Conservation (phyloP, 176 grass and related monocot genomes). For the Oryza brachyantha region DNA sequence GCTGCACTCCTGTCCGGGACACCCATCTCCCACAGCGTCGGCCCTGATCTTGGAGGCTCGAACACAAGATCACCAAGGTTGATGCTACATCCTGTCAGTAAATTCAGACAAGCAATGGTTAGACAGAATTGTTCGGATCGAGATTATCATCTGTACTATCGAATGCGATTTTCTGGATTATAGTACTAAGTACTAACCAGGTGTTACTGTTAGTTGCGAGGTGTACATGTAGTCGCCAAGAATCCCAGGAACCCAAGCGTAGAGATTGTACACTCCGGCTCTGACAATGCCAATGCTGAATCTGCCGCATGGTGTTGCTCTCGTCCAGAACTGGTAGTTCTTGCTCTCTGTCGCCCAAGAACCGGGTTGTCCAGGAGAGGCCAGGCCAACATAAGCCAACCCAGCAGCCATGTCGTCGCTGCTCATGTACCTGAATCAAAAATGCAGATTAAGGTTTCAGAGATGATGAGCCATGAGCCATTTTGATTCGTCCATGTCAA, state of each 20-base stretch:
- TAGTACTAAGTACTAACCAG: conserved; percentile 15
- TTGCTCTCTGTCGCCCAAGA: conserved; percentile 62
- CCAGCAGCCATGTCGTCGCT: neutral
- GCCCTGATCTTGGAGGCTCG: conserved; percentile 58
- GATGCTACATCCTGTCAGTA: neutral
- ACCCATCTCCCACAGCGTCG: conserved; percentile 81
- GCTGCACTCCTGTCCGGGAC: conserved; percentile 63
- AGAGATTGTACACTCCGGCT: conserved; percentile 51
- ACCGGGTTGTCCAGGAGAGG: conserved; percentile 48
- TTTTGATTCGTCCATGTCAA: too few species aligned
- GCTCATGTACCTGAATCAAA: conserved; percentile 12
- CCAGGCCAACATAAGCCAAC: conserved; percentile 48
- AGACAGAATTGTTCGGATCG: neutral
- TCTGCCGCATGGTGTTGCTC: conserved; percentile 5
- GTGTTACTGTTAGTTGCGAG: conserved; percentile 32
- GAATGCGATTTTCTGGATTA: too few species aligned
- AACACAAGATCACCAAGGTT: conserved; percentile 53
- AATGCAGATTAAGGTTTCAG: neutral
- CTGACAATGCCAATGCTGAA: conserved; percentile 53
- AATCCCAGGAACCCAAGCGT: conserved; percentile 73
- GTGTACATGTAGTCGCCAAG: conserved; percentile 57
- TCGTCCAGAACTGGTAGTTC: conserved; percentile 77
- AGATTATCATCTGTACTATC: neutral
- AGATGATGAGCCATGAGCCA: neutral
- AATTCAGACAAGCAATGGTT: neutral